phyloP scores from a whole-genome alignment of 1,284 basidiomycete genomes.

The Amylostereum areolatum region DNA sequence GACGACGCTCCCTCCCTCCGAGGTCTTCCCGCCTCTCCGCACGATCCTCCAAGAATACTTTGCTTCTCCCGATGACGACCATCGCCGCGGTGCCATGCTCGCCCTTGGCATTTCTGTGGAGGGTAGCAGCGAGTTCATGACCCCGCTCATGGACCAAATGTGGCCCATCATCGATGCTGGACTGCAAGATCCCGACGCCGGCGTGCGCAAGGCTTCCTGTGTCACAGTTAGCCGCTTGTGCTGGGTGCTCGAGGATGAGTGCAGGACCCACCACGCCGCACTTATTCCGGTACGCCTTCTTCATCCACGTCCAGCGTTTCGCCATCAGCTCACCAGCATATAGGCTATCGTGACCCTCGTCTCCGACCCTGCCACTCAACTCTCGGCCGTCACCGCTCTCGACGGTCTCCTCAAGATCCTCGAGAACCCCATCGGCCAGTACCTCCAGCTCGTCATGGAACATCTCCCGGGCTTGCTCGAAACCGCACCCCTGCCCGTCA shows the following conservation, averaged over 20 bases:
- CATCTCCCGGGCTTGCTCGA: constrained; percentile 87
- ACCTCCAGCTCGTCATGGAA: constrained; percentile 95
- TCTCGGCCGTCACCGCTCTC: constrained; percentile 91
- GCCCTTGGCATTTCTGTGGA: constrained; percentile 96
- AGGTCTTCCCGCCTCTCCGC: constrained; percentile 96
- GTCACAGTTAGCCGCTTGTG: constrained; percentile 94
- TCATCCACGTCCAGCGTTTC: neutral
- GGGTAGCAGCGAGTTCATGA: constrained; percentile 97
- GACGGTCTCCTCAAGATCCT: constrained; percentile 96
- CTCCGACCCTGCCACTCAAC: constrained; percentile 84
- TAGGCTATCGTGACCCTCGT: constrained; percentile 88
- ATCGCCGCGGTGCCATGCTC: constrained; percentile 92
- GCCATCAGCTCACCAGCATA: constrained; percentile 3
- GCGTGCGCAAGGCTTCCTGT: constrained; percentile 95
- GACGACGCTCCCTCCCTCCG: constrained; percentile 88
- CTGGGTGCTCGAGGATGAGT: constrained; percentile 96
- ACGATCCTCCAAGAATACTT: constrained; percentile 80
- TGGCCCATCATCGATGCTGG: constrained; percentile 96
- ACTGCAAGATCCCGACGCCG: constrained; percentile 77
- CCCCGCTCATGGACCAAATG: constrained; percentile 85
- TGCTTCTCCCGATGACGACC: constrained; percentile 67
- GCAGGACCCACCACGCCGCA: constrained; percentile 75
- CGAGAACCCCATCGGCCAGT: constrained; percentile 86
- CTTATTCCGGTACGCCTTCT: constrained; percentile 80
- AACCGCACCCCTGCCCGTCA: constrained; percentile 80